Base-by-base conservation (phyloP, 225 moss, liverwort and hornwort species). In the Neckera pumila region DNA sequence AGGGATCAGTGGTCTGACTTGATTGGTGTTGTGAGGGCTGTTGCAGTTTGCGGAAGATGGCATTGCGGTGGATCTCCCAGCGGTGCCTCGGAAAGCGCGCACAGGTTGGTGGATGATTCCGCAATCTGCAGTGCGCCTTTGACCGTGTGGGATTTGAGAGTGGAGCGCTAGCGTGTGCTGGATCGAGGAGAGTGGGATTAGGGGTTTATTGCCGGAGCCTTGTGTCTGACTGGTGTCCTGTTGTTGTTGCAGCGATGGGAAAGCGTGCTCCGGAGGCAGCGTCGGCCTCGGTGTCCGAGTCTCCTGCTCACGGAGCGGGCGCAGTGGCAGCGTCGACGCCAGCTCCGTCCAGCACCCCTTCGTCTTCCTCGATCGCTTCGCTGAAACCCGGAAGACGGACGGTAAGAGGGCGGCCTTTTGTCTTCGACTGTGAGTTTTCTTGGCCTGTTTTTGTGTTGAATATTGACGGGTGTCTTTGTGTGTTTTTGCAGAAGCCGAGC, bases 11-110 rank as follows among this genome's bases (percentile, higher is more conserved):
- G 79, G 10, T 51, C 61, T 79, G 72, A 87, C 61, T 53, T 17
- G 62, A 10, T 76, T 61, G 28, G 0, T 69, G 60, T 47, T 86
- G 61, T 84, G 89, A 54, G 47, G 22, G 71, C 58, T 88, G 26
- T 71, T 93, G 91, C 98, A 98, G 98, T 90, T 93, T 69, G 61
- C 94, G 75, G 98, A 98, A 34, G 98, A 98, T 84, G 95, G 95
- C 72, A 83, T 92, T n/a, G 58, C 89, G 36, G 91, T 93, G 51
- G 98, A 98, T 90, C 93, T 95, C 64, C 97, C 98, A 40, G 90
- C 97, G 82, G 95, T 98, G 61, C 98, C 97, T 22, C 94, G 97
- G 70, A 97, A 97, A 85, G 95, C 97, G 76, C 94, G 97, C 87
- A 96, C 97, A 92, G 97, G 97, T 97, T 80, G 81, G 90, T 90